These are phyloP conservation scores for Ceratocystis lukuohia DNA, from an alignment of 2,329 filamentous ascomycete genomes.

Conservation along the genomic window DNA sequence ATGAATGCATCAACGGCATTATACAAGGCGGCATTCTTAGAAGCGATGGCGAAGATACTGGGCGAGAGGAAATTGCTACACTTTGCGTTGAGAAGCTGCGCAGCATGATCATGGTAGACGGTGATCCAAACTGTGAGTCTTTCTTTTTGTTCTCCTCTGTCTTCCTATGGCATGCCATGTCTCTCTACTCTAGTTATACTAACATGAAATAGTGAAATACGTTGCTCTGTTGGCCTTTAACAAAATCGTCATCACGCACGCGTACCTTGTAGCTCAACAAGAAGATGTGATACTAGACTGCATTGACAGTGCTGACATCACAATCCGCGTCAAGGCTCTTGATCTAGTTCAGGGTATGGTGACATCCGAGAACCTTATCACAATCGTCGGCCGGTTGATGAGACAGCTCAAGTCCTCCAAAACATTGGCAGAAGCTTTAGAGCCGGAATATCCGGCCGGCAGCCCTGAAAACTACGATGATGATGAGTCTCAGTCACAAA, in stretches of 20 bases:
- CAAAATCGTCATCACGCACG: conserved; percentile 80
- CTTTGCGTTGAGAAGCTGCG: conserved; percentile 86
- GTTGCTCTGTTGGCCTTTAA: conserved; percentile 91
- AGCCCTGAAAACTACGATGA: conserved; percentile 13
- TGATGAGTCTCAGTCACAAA: conserved; percentile 7
- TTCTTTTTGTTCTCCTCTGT: neutral
- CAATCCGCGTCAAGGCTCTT: conserved; percentile 82
- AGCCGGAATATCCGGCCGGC: neutral
- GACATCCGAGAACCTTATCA: conserved; percentile 67
- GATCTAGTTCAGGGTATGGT: conserved; percentile 93
- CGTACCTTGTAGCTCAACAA: conserved; percentile 76
- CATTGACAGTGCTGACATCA: conserved; percentile 90
- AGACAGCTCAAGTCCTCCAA: conserved; percentile 61
- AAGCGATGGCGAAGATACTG: conserved; percentile 62
- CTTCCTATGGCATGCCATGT: neutral
- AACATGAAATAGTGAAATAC: conserved; percentile 62
- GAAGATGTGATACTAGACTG: conserved; percentile 95
- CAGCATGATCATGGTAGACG: conserved; percentile 86
- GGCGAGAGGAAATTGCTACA: conserved; percentile 80
- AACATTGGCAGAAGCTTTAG: conserved; percentile 6
- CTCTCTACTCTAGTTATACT: conserved; percentile 16
- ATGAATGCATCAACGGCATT: conserved; percentile 97
- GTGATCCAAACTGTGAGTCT: conserved; percentile 75
- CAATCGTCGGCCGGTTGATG: conserved; percentile 76
- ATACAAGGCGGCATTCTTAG: conserved; percentile 92